A percentile compares a stretch with the other conserved stretches of the same genome.
Conservation (phyloP, 345 rosid genomes). For the Eucalyptus marginata region DNA sequence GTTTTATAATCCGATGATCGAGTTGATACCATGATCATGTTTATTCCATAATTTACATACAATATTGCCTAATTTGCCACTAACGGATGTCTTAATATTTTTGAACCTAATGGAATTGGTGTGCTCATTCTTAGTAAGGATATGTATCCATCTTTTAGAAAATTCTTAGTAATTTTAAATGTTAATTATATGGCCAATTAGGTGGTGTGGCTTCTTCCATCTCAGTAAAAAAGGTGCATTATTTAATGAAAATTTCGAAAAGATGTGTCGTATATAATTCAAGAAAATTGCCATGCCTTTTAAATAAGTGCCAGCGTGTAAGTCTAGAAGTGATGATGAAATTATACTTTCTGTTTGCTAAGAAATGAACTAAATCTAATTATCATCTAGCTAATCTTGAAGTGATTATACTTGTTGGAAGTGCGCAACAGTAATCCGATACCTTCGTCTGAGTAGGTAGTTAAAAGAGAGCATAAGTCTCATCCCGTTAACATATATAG, state of each 20-base stretch:
- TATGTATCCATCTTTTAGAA: background rate
- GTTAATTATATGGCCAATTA: background rate
- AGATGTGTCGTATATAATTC: background rate
- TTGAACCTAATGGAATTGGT: background rate
- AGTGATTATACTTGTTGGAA: background rate
- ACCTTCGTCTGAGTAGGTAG: background rate
- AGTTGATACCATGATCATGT: background rate
- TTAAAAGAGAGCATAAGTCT: background rate
- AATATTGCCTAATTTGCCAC: background rate
- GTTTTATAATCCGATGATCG: background rate
- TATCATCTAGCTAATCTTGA: background rate
- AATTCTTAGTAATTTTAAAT: background rate
- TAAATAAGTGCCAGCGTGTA: background rate
- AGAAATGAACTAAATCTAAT: background rate
- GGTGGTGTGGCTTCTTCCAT: background rate
- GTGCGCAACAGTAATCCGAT: fast-evolving
- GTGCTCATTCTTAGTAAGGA: background rate
- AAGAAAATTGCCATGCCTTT: background rate
- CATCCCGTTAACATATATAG: fast-evolving
- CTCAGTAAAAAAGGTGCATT: background rate
- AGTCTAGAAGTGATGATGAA: background rate
- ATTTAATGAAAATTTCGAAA: background rate
- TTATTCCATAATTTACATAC: background rate
- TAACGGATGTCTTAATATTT: background rate
- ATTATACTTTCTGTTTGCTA: background rate